Conservation (phyloP, 768 basidiomycete genomes). For the Boletus rubescentipes region DNA sequence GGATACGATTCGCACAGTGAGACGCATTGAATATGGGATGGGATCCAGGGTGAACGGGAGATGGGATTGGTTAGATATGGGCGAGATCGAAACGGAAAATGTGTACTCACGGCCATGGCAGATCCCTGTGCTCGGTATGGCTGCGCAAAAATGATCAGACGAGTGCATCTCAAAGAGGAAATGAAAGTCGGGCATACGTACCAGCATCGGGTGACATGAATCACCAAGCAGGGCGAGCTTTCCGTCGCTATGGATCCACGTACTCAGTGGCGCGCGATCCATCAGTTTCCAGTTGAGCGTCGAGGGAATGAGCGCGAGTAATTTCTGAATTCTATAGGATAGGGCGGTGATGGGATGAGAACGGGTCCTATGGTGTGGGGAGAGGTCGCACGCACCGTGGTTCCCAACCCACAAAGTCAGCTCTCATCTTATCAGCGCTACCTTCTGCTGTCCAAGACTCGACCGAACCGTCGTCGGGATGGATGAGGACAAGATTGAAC, state of each 20-base stretch:
- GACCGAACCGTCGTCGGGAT: slow-evolving; percentile 38
- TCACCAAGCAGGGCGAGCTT: slow-evolving; percentile 51
- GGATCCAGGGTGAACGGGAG: neutral
- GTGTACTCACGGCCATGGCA: slow-evolving; percentile 46
- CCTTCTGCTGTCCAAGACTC: slow-evolving; percentile 49
- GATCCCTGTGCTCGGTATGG: slow-evolving; percentile 57
- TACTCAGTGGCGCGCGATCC: slow-evolving; percentile 46
- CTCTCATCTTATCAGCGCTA: slow-evolving; percentile 45
- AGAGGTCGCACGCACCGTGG: slow-evolving; percentile 36
- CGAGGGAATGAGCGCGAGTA: slow-evolving; percentile 44
- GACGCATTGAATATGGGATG: neutral
- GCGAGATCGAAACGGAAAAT: neutral
- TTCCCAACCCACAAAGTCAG: slow-evolving; percentile 49
- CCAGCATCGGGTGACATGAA: slow-evolving; percentile 57
- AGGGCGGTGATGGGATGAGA: neutral
- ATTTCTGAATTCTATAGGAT: slow-evolving; percentile 41
- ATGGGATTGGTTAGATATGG: neutral
- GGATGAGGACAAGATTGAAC: slow-evolving; percentile 46
- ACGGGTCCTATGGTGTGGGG: neutral
- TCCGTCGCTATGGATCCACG: slow-evolving; percentile 47
- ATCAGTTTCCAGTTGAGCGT: slow-evolving; percentile 49
- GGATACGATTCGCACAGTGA: neutral
- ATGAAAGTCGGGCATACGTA: slow-evolving; percentile 8
- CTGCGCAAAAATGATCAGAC: slow-evolving; percentile 14
- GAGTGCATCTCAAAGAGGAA: neutral